Evolutionary conservation across 495 filamentous ascomycete species (phyloP), one percentile per base, ranked within the genome.

Genomic region (Aspergillus bridgeri): DNA sequence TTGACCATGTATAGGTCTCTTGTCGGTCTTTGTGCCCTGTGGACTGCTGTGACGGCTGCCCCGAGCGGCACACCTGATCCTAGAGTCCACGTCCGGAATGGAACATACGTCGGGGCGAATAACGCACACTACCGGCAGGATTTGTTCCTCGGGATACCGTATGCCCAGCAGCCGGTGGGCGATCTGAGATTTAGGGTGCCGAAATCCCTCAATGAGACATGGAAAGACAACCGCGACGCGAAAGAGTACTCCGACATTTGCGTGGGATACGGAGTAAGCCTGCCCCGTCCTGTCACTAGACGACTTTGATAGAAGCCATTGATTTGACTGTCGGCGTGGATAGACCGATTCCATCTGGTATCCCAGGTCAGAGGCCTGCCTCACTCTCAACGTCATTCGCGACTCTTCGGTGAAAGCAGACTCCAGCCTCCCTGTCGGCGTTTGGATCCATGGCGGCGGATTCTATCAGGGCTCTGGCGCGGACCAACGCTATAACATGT

Each of bases 391-490:
- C 53, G 73, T 85, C 7, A 66, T 83, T 42, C 73, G 81, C 5
- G 71, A 76, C 17, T 59, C 75, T 17, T 75, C 71, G 6, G 66
- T 68, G 17, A 63, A 69, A 20, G 55, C 58, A 5, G 52, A 60
- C 27, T 69, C 67, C 6, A 71, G 65, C 24, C 69, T 76, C 23
- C 79, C 79, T 5, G 77, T 80, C 24, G 71, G 73, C 5, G 78
- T 85, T 42, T 87, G 82, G 80, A 81, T 87, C 24, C 80, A 84
- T 60, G 84, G 84, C 15, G 85, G 86, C 38, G 83, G 81, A 0
- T 83, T 86, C 58, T 71, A 67, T 51, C 56, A 65, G 56, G 82
- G 82, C n/a, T 73, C 75, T 21, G 72, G 72, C 7, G 66, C 66
- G 0, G 81, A 84, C 51, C 55, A 72, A 24, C 71, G 74, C 23